Evolutionary conservation across 208 protist species (phyloP), one percentile per base, ranked within the genome.

Genomic region (Plasmodiophora brassicae): DNA sequence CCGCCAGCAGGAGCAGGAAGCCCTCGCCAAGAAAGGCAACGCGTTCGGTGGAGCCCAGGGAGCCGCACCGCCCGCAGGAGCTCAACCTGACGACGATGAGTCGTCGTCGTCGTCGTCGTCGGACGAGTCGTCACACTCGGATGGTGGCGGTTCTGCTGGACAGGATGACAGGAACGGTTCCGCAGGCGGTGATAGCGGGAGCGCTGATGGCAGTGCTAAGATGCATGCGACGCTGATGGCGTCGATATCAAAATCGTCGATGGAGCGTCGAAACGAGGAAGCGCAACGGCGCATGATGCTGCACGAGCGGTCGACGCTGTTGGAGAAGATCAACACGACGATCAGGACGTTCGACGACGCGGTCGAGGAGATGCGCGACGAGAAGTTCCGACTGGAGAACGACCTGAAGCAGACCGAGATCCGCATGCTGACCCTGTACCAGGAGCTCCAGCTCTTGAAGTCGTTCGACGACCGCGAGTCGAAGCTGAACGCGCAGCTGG

Each of bases 391-490:
- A 39, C 92, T 98, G 32, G 96, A 97, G 85, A 94, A 93, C 0
- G 96, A 98, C 90, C 88, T 98, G 0, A 98, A 97, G 90, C 92
- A 96, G 39, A 94, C 95, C 0, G 95, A 97, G 57, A 86, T 96
- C 5, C 95, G 94, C 32, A 91, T 97, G 20, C 92, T 98, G 38
- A 86, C 98, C 8, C 92, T 98, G 0, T 97, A 96, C 87, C 90
- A 96, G 87, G 97, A 99, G 93, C 95, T 98, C 41, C 86, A 96
- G 84, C 93, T 98, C 83, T 92, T 97, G 90, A 95, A 94, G 88
- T 91, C 95, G 53, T 96, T 97, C 25, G 95, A 96, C 91, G 94
- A 95, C 88, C 91, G 95, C 44, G 95, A 96, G 45, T 5, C 65
- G n/a, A 5, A 32, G 88, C 93, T 96, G 32, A 94, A 94, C 28